Evolutionary conservation across 2,329 filamentous ascomycete species (phyloP).

Genomic region (Aschersonia sp.): DNA sequence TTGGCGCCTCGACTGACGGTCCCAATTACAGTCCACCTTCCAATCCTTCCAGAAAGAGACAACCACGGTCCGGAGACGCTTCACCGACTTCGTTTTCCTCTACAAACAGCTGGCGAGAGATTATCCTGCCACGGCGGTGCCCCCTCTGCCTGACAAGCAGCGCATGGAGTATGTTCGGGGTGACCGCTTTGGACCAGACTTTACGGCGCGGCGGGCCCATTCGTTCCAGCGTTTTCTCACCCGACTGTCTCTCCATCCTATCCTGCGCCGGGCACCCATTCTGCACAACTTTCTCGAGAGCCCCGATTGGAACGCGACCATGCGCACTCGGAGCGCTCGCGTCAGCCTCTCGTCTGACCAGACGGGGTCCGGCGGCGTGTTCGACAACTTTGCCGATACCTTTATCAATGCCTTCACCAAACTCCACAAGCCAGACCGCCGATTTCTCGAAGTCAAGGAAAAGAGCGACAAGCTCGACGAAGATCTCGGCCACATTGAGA

Average conservation of each 20-base stretch:
- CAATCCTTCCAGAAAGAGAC: conserved; percentile 75
- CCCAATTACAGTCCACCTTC: conserved; percentile 61
- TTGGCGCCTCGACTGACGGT: background rate
- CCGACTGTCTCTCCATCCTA: conserved; percentile 75
- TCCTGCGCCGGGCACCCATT: conserved; percentile 68
- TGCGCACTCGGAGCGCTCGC: conserved; percentile 63
- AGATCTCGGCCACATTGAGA: conserved; percentile 83
- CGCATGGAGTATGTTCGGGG: conserved; percentile 98
- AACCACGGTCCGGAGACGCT: conserved; percentile 72
- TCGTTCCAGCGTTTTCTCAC: conserved; percentile 84
- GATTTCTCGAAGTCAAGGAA: conserved; percentile 88
- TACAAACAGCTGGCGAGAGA: conserved; percentile 81
- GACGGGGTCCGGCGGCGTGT: conserved; percentile 51
- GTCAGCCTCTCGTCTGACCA: conserved; percentile 36
- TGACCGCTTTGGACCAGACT: conserved; percentile 87
- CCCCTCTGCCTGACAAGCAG: conserved; percentile 93
- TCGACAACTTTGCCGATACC: conserved; percentile 89
- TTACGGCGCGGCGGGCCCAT: conserved; percentile 75
- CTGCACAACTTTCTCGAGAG: conserved; percentile 86
- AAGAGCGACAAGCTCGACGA: conserved; percentile 89
- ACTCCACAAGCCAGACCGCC: conserved; percentile 84
- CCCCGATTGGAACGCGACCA: conserved; percentile 90
- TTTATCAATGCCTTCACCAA: conserved; percentile 97
- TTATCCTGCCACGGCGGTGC: conserved; percentile 83
- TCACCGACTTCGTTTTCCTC: conserved; percentile 95